phyloP scores from a whole-genome alignment of 805 yeast species.

The Jamesozyma rosinii region DNA sequence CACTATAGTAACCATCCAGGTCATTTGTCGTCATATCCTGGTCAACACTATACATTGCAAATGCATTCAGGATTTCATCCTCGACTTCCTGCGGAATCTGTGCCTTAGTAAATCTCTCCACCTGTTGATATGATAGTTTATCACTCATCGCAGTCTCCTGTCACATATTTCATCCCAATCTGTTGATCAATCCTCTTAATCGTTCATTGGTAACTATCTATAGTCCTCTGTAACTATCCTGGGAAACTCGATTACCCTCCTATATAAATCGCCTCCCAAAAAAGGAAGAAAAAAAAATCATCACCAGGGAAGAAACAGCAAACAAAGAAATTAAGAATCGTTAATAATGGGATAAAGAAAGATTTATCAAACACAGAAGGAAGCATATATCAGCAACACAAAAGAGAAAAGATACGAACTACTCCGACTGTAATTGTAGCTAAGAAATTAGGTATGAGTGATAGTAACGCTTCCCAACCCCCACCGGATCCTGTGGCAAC shows the following conservation, averaged over 20 bases:
- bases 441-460: neutral
- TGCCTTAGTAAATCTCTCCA: conserved; percentile 25
- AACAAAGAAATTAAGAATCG: too few relatives aligned
- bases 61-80: conserved; percentile 37
- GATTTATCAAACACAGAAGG: neutral
- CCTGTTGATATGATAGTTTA: conserved; percentile 13
- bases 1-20: conserved; percentile 24
- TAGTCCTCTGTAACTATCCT: too few relatives aligned
- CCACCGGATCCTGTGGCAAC: neutral
- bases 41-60: conserved; percentile 34
- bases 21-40: conserved; percentile 33
- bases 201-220: too few relatives aligned
- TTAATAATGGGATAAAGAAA: too few relatives aligned
- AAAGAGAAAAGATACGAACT: neutral
- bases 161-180: neutral
- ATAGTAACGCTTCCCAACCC: neutral
- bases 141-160: conserved; percentile 1
- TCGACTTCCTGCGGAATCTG: conserved; percentile 37
- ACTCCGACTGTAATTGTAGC: neutral
- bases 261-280: neutral
- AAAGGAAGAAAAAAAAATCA: conserved; percentile 1
- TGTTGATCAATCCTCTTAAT: too few relatives aligned
- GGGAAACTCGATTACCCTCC: conserved; percentile 1
- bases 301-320: neutral
- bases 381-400: too few relatives aligned